These are phyloP conservation scores for Plenodomus biglobosus DNA, from an alignment of 2,329 filamentous ascomycete species.

Conservation along the genomic window DNA sequence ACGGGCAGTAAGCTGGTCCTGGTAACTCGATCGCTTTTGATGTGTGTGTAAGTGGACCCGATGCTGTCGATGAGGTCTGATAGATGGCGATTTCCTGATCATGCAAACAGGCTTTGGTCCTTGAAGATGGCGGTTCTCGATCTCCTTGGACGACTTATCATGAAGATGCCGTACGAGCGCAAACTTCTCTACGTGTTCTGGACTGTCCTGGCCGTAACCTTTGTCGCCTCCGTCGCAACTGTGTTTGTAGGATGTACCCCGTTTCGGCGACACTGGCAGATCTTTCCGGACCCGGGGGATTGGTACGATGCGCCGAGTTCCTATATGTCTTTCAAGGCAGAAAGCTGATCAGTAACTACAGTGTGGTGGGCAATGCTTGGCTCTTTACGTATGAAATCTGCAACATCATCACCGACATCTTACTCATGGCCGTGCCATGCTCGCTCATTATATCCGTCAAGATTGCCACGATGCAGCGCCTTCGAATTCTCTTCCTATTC, in stretches of 20 bases:
- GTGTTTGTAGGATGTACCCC: constrained; percentile 15
- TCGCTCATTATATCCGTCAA: constrained; percentile 13
- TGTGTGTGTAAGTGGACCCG: constrained; percentile 13
- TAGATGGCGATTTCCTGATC: background rate
- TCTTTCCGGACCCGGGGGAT: constrained; percentile 17
- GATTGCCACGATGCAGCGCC: constrained; percentile 14
- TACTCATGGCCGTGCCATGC: constrained; percentile 19
- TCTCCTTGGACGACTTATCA: constrained; percentile 15
- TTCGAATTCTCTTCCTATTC: constrained; percentile 20
- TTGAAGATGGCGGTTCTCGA: constrained; percentile 23
- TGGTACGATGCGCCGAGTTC: constrained; percentile 11
- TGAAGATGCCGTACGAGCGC: constrained; percentile 20
- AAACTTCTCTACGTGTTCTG: constrained; percentile 11
- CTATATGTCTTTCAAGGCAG: background rate
- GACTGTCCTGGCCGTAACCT: constrained; percentile 9
- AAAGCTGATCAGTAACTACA: constrained; percentile 8
- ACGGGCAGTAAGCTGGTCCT: constrained; percentile 19
- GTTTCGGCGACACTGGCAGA: constrained; percentile 16
- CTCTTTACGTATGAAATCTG: constrained; percentile 22
- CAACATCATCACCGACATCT: constrained; percentile 20
- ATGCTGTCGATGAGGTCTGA: background rate
- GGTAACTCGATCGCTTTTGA: constrained; percentile 16
- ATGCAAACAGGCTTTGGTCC: constrained; percentile 14
- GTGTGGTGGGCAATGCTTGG: constrained; percentile 23
- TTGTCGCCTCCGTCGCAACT: constrained; percentile 17